Conservation (phyloP, 176 grass and related monocot species). For the Hsuehochloa calcarea region DNA sequence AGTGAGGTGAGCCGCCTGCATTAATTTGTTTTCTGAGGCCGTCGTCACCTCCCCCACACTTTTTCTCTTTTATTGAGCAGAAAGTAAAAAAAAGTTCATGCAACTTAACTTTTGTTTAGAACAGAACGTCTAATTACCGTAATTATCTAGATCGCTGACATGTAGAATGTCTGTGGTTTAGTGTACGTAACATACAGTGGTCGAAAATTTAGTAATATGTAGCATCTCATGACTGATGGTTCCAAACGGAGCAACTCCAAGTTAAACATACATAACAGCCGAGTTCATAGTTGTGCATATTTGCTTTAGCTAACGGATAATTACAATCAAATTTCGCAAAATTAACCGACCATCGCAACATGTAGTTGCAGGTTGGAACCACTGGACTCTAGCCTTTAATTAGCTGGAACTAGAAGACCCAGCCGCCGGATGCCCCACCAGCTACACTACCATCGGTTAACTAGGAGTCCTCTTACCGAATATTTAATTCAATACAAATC, state of each 20-base stretch:
- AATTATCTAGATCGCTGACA: neutral
- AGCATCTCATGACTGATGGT: neutral
- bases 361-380: neutral
- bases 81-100: neutral
- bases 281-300: neutral
- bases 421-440: neutral
- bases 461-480: too few species aligned
- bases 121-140: neutral
- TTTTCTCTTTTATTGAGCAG: neutral
- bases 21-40: slow-evolving; percentile 29
- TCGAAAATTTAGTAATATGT: too few species aligned
- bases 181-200: neutral
- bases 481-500: too few species aligned
- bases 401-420: neutral
- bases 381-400: neutral
- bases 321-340: neutral
- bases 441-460: neutral
- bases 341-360: neutral
- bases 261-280: too few species aligned
- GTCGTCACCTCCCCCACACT: neutral
- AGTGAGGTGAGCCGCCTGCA: slow-evolving; percentile 27
- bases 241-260: neutral
- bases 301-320: neutral
- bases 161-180: neutral
- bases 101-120: neutral